Evolutionary conservation across 2,329 filamentous ascomycete species (phyloP).

Genomic region (Apiospora aurea): DNA sequence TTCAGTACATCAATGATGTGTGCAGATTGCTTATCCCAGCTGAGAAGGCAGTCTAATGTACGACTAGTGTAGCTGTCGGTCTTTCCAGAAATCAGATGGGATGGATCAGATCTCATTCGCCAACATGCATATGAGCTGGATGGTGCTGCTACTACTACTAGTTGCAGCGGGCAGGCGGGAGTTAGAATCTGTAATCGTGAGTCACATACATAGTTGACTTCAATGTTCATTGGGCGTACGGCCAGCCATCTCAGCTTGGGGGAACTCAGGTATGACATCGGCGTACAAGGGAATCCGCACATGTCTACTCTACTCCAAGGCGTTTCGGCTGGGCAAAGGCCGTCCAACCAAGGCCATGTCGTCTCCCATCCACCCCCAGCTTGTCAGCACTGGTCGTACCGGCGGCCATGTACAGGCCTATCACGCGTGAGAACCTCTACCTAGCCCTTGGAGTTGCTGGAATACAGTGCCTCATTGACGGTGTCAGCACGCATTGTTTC

Average conservation of each 20-base stretch:
- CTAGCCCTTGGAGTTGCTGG: not conserved
- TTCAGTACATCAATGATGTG: not conserved
- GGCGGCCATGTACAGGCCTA: not conserved
- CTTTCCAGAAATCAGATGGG: not conserved
- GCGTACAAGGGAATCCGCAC: not conserved
- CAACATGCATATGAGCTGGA: not conserved
- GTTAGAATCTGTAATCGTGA: not conserved
- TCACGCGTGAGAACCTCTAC: not conserved
- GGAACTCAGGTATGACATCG: not conserved
- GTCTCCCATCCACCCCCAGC: not conserved
- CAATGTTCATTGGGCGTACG: not conserved
- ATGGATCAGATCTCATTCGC: constrained; percentile 5
- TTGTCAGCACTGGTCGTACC: not conserved
- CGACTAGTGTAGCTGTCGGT: not conserved
- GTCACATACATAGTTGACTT: not conserved
- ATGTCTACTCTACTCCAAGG: not conserved
- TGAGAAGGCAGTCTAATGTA: not conserved
- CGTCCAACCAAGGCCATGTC: not conserved
- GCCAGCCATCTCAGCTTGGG: not conserved
- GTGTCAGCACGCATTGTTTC: not conserved
- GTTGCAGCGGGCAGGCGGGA: not conserved
- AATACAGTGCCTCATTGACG: not conserved
- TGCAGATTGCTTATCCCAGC: not conserved
- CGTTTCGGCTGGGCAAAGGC: not conserved
- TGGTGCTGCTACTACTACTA: not conserved